These are phyloP conservation scores for Aristolochia californica DNA, from an alignment of 164 flowering plant species.

Conservation along the genomic window DNA sequence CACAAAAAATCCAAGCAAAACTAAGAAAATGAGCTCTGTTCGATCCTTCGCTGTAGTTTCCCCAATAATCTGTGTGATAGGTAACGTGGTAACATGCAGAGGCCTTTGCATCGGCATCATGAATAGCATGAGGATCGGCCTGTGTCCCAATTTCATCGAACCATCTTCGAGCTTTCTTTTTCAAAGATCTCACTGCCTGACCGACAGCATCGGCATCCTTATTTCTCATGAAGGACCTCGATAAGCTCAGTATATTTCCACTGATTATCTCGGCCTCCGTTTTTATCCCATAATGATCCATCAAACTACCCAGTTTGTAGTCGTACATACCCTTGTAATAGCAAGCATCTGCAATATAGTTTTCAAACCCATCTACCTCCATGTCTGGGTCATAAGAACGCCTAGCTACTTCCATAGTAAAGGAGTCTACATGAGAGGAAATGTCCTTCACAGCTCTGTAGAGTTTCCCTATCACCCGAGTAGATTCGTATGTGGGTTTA, in stretches of 20 bases:
- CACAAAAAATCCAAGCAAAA: constrained; percentile 84
- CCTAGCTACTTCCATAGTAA: constrained; percentile 47
- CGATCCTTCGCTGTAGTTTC: constrained; percentile 40
- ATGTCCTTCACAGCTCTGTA: constrained; percentile 54
- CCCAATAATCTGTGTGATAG: constrained; percentile 63
- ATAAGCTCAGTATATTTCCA: constrained; percentile 49
- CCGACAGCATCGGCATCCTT: constrained; percentile 50
- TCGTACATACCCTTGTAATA: constrained; percentile 55
- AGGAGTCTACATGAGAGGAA: constrained; percentile 25
- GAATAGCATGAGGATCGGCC: constrained; percentile 6
- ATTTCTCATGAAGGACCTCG: constrained; percentile 38
- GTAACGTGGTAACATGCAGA: constrained; percentile 93
- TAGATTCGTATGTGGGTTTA: constrained; percentile 53
- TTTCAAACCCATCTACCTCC: constrained; percentile 67
- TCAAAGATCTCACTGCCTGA: constrained; percentile 53
- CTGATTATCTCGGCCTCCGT: constrained; percentile 71
- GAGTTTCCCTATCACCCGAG: constrained; percentile 22
- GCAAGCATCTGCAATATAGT: constrained; percentile 54
- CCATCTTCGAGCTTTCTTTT: constrained; percentile 64
- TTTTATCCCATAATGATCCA: constrained; percentile 70
- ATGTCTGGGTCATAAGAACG: constrained; percentile 55
- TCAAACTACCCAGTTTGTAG: constrained; percentile 50
- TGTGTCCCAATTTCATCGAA: constrained; percentile 28
- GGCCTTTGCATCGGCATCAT: constrained; percentile 48
- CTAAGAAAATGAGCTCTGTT: constrained; percentile 60